Evolutionary conservation across 148 eudicot genomes (phyloP), one percentile per base, ranked within the genome.

Genomic region (Pharnaceum exiguum): DNA sequence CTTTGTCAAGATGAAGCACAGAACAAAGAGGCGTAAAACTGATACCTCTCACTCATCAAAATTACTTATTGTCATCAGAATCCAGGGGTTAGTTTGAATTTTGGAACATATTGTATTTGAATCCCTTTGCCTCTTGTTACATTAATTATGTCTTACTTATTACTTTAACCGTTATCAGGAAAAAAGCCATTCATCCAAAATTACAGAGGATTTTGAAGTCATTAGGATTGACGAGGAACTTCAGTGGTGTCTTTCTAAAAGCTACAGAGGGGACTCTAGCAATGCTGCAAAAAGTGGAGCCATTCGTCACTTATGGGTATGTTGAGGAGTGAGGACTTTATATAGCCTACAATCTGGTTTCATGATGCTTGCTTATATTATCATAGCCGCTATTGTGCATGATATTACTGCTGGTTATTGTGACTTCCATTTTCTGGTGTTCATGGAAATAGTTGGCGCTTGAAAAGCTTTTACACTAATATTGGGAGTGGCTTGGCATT

Each of bases 271-370:
- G 78, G 46, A 69, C 68, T 16, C 53, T 89, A 75, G 76, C 77
- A 43, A 73, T 79, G 79, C 57, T 94, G 68, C 78, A 82, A 37
- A 83, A 71, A 59, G 89, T 94, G 67, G 96, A 94, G 71, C 99
- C 97, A 46, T 90, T 68, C 54, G 71, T 90, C 19, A 85, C 99
- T 43, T 94, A 83, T 40, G 99, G 95, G 97, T 86, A 86, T 37
- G 79, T 10, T 38, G 18, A 44, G 27, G 21, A 24, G 15, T 38
- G 18, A 44, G 27, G 21, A 24, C 9, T 46, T 50, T 27, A 17
- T 24, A 22, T 36, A 7, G 32, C 46, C 17, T 43, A 10, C 17
- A 10, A 29, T 44, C n/a, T 31, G 7, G 13, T 21, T 38, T 38
- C 35, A 28, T 8, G 23, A 55, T 61, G 55, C 5, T 37, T n/a